phyloP scores from a whole-genome alignment of 805 yeast genomes.

The Monosporozyma aquatica region DNA sequence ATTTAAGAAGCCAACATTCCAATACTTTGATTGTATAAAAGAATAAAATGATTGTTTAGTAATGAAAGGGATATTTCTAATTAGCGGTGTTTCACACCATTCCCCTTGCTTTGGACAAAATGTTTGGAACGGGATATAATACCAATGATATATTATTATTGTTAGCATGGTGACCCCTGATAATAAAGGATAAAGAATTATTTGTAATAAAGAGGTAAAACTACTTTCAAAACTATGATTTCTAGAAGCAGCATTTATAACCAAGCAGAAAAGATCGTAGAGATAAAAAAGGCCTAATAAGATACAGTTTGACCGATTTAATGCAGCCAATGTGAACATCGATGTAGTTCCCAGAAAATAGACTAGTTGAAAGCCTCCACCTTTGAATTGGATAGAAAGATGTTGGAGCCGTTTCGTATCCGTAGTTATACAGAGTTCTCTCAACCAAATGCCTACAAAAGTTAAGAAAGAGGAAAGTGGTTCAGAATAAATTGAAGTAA shows the following conservation, averaged over 20 bases:
- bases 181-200: constrained; percentile 29
- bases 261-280: constrained; percentile 39
- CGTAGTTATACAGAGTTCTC: constrained; percentile 32
- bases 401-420: constrained; percentile 6
- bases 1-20: constrained; percentile 73
- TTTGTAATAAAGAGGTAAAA: constrained; percentile 8
- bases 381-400: constrained; percentile 13
- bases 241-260: neutral
- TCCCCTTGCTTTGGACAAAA: constrained; percentile 67
- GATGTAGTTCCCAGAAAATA: constrained; percentile 17
- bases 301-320: constrained; percentile 68
- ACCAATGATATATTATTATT: constrained; percentile 37
- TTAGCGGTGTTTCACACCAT: constrained; percentile 51
- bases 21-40: constrained; percentile 69
- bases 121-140: constrained; percentile 42
- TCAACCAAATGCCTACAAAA: constrained; percentile 44
- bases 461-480: constrained; percentile 54
- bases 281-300: constrained; percentile 61
- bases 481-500: constrained; percentile 70
- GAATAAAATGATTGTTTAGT: constrained; percentile 41
- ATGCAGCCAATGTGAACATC: constrained; percentile 46
- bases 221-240: constrained; percentile 7
- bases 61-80: constrained; percentile 5
- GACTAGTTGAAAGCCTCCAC: neutral
- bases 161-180: constrained; percentile 50